These are phyloP conservation scores for Paraconiothyrium sp. DNA, from an alignment of 2,329 filamentous ascomycete species.

Conservation along the genomic window DNA sequence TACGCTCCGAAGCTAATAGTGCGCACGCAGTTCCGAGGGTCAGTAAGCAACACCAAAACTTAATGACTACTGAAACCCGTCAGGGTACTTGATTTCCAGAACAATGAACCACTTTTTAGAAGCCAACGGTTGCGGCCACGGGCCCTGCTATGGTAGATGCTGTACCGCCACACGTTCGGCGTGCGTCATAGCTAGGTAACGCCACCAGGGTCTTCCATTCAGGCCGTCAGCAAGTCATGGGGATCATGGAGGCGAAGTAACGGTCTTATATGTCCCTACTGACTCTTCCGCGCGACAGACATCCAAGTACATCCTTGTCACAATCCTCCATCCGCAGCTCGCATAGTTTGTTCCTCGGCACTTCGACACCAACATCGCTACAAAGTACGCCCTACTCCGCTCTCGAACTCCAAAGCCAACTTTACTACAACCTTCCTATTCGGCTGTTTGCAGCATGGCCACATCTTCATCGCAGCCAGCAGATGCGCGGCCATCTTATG, in stretches of 20 bases:
- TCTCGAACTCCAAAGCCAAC: not conserved
- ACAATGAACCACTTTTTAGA: not conserved
- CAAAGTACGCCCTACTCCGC: not conserved
- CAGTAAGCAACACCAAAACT: not conserved
- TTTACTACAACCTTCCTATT: not conserved
- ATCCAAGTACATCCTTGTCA: constrained; percentile 8
- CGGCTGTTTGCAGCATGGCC: constrained; percentile 28
- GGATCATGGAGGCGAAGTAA: constrained; percentile 9
- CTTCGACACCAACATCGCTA: not conserved
- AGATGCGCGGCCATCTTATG: constrained; percentile 48
- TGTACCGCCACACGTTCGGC: not conserved
- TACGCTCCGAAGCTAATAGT: not conserved
- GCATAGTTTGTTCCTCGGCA: not conserved
- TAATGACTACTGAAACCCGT: not conserved
- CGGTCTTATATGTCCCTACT: not conserved
- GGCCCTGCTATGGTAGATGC: not conserved
- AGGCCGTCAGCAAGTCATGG: constrained; percentile 15
- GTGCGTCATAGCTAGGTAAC: constrained; percentile 5
- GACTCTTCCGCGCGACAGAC: not conserved
- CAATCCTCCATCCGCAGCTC: constrained; percentile 10
- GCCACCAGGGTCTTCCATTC: constrained; percentile 11
- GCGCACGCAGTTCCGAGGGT: constrained; percentile 1
- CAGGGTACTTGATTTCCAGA: not conserved
- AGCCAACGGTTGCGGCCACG: too few relatives aligned
- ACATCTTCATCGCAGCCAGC: constrained; percentile 30